phyloP scores from a whole-genome alignment of 441 rosid genomes.

The Brassica hybrid region DNA sequence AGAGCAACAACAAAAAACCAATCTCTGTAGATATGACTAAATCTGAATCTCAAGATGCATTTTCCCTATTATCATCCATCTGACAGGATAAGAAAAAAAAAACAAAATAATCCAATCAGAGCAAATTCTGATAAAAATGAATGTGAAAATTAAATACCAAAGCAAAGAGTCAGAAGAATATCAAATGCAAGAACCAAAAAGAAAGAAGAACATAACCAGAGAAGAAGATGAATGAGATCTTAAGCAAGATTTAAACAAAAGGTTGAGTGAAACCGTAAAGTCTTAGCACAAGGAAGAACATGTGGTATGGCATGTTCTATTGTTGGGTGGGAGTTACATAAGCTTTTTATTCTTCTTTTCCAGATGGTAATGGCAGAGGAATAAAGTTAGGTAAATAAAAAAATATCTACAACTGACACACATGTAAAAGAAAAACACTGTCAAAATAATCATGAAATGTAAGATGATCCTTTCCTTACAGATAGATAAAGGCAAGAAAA shows the following conservation, averaged over 20 bases:
- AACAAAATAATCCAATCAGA: neutral
- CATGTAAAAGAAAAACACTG: constrained; percentile 42
- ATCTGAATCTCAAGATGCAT: constrained; percentile 44
- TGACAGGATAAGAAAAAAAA: neutral
- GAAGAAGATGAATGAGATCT: constrained; percentile 35
- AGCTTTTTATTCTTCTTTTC: constrained; percentile 15
- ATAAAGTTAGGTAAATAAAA: constrained; percentile 41
- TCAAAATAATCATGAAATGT: constrained; percentile 42
- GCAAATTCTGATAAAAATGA: neutral
- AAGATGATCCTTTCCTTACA: constrained; percentile 32
- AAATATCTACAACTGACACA: constrained; percentile 39
- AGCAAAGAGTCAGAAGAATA: constrained; percentile 4
- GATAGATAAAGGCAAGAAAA: constrained; percentile 51
- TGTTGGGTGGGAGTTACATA: constrained; percentile 42
- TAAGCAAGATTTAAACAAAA: constrained; percentile 29
- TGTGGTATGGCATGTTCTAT: constrained; percentile 41
- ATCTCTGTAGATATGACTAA: constrained; percentile 48
- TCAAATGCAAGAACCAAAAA: constrained; percentile 17
- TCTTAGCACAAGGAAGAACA: constrained; percentile 37
- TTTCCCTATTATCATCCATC: constrained; percentile 16
- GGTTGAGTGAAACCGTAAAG: constrained; percentile 38
- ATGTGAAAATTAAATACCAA: neutral
- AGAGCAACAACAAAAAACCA: constrained; percentile 63
- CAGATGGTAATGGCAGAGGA: constrained; percentile 43
- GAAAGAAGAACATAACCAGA: constrained; percentile 3